Evolutionary conservation across 768 basidiomycete genomes (phyloP).

Genomic region (Rhodosporidiobolus sp.): DNA sequence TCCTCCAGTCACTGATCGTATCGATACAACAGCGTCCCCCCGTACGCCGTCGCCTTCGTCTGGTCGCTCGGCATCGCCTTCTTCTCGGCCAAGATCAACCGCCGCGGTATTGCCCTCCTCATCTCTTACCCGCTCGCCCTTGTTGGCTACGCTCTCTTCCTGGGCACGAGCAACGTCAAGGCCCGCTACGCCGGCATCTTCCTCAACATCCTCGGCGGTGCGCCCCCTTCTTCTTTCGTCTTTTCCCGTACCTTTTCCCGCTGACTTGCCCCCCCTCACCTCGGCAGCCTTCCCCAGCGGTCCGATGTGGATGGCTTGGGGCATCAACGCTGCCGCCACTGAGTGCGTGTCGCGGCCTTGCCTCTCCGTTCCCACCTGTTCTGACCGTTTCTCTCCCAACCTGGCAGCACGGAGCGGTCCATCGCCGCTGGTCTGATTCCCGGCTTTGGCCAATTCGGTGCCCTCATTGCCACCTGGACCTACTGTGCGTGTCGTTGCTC

Average conservation of each 20-base stretch:
- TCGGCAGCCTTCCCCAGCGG: neutral
- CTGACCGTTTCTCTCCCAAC: too few species aligned
- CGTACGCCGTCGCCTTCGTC: neutral
- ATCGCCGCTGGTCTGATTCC: neutral
- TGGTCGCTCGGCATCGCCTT: neutral
- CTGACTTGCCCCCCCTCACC: neutral
- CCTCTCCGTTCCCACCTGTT: too few species aligned
- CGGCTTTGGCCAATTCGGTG: neutral
- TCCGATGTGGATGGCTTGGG: neutral
- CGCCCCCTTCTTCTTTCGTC: neutral
- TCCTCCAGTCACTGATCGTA: too few species aligned
- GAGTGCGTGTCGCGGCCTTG: neutral
- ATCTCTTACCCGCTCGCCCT: too few species aligned
- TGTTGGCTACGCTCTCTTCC: constrained; percentile 11
- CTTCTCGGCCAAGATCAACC: neutral
- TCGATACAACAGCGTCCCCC: neutral
- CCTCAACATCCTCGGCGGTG: constrained; percentile 8
- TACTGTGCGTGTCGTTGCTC: neutral
- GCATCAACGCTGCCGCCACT: neutral
- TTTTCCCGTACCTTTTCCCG: neutral
- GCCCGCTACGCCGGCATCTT: constrained; percentile 14
- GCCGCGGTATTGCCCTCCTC: neutral
- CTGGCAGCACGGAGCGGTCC: neutral
- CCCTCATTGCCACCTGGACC: neutral
- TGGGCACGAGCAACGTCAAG: neutral